Percentiles rank a stretch among this genome's conserved stretches.
phyloP scores from a whole-genome alignment of 2,329 filamentous ascomycete genomes.

The Aspergillus quadricinctus region DNA sequence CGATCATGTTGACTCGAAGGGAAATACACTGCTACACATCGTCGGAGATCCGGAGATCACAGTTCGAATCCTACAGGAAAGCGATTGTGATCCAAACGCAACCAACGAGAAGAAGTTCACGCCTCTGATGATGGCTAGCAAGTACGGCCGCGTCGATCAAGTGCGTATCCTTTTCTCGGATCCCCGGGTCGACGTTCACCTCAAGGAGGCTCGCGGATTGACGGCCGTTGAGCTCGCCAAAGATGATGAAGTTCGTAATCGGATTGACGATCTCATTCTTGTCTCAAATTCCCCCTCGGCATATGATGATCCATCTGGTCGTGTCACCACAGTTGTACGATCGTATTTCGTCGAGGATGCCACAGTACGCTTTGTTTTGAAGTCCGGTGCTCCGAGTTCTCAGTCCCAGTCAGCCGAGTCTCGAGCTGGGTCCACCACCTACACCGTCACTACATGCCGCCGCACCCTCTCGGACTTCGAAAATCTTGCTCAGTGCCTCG shows the following conservation, averaged over 20 bases:
- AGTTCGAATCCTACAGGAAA: slow-evolving; percentile 68
- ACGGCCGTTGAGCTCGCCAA: slow-evolving; percentile 96
- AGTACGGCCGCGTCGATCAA: slow-evolving; percentile 92
- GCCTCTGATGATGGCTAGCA: slow-evolving; percentile 95
- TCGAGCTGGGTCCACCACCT: slow-evolving; percentile 58
- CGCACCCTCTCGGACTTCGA: slow-evolving; percentile 87
- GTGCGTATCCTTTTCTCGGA: slow-evolving; percentile 85
- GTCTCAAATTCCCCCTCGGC: slow-evolving; percentile 60
- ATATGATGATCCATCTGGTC: slow-evolving; percentile 63
- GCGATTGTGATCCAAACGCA: slow-evolving; percentile 94
- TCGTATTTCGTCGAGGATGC: slow-evolving; percentile 98
- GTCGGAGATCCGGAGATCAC: slow-evolving; percentile 81
- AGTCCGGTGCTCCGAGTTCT: slow-evolving; percentile 74
- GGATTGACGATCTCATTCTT: slow-evolving; percentile 88
- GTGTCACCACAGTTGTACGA: slow-evolving; percentile 87
- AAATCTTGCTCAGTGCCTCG: slow-evolving; percentile 76
- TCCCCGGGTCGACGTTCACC: slow-evolving; percentile 75
- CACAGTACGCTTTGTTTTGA: slow-evolving; percentile 85
- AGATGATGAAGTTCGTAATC: slow-evolving; percentile 93
- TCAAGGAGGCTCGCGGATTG: slow-evolving; percentile 79
- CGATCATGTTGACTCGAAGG: slow-evolving; percentile 86
- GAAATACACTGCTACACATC: slow-evolving; percentile 93
- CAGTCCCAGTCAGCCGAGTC: slow-evolving; percentile 34
- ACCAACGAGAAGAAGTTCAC: slow-evolving; percentile 95
- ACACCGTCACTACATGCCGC: slow-evolving; percentile 87